Evolutionary conservation across 495 filamentous ascomycete species (phyloP), one percentile per base, ranked within the genome.

Genomic region (Aspergillus ostianus): DNA sequence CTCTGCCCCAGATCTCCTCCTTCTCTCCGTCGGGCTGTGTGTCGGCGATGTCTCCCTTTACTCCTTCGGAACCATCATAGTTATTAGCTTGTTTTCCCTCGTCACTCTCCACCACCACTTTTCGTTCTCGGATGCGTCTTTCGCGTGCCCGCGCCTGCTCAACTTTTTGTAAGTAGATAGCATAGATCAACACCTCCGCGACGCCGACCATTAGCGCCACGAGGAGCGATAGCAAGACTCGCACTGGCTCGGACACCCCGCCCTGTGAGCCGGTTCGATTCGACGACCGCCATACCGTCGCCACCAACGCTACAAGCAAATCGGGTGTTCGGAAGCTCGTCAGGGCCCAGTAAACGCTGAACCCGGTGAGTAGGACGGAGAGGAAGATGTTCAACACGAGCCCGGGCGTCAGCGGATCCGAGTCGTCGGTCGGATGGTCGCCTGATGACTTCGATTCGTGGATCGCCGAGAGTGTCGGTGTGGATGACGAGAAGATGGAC

Each of bases 181-280:
- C 85, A 72, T 98, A 97, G 44, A 98, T 85, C 21, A 87, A 86
- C 10, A 94, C 87, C 72, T 98, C 94, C 5, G 92, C 93, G 49
- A 95, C 77, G 4, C 87, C 92, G 21, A 97, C 90, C 19, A 90
- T 60, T 44, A 80, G 18, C 23, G 74, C 77, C 23, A 67, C 72
- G 61, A 72, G 69, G 12, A 81, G 48, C 29, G 76, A 71, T 6
- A 80, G n/a, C 4, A 80, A 49, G 15, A 80, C 75, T 19, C 68
- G 63, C 23, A 77, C 70, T 15, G 75, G 67, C 56, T 78, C 73
- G 5, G 69, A 70, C 20, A 66, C 60, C 10, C 54, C 65, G 6
- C 3, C 55, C 17, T 23, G 48, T 48, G 17, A 54, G 56, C 81
- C 83, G 29, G 82, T 18, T 27, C 30, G 68, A 56, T 45, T 53